Conservation (phyloP, 441 rosid genomes). For the Croton setiger region DNA sequence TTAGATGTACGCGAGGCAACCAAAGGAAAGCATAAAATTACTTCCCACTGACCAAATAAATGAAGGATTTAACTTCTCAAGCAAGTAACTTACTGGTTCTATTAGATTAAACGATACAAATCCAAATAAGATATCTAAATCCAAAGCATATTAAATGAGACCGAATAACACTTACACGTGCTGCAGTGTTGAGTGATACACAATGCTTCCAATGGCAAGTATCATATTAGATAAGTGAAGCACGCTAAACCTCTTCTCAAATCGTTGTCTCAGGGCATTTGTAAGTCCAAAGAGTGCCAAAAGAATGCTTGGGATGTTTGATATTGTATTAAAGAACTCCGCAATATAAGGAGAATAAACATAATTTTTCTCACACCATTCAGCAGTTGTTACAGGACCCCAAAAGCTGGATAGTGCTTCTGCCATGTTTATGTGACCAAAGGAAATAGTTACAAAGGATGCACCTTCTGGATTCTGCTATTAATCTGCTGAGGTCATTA, state of each 20-base stretch:
- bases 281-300: constrained; percentile 74
- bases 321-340: constrained; percentile 82
- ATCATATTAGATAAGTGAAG: constrained; percentile 90
- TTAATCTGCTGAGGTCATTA: constrained; percentile 23
- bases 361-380: constrained; percentile 85
- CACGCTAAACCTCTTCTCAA: constrained; percentile 90
- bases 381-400: constrained; percentile 94
- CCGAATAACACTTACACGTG: constrained; percentile 49
- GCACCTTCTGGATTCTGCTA: constrained; percentile 24
- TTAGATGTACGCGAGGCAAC: not conserved
- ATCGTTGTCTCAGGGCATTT: constrained; percentile 77
- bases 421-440: constrained; percentile 48
- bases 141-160: not conserved
- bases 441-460: constrained; percentile 16
- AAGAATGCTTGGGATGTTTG: constrained; percentile 66
- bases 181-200: constrained; percentile 81
- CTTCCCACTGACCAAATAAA: not conserved
- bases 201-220: constrained; percentile 90
- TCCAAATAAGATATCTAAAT: too few species aligned
- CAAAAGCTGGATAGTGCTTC: constrained; percentile 81
- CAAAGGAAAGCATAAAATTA: not conserved
- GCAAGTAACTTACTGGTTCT: not conserved
- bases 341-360: constrained; percentile 78
- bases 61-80: not conserved
- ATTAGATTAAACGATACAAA: not conserved